Evolutionary conservation across 805 yeast genomes (phyloP).

Genomic region (Saccharomycopsis fodiens): DNA sequence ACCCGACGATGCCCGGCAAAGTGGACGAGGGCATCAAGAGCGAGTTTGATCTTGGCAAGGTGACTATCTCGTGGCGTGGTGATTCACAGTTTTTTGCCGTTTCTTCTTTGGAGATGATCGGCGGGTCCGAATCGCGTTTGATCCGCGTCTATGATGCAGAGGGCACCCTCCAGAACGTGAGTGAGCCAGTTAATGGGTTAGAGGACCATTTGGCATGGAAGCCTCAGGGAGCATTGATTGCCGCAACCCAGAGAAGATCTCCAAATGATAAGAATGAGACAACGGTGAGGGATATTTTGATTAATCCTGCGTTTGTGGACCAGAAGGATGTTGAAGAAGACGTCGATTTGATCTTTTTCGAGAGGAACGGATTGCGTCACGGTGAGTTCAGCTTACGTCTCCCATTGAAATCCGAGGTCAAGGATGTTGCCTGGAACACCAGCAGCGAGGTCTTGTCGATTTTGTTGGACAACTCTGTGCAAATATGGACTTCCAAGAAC

Average conservation of each 20-base stretch:
- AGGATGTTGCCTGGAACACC: constrained; percentile 66
- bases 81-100: constrained; percentile 82
- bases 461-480: constrained; percentile 53
- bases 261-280: constrained; percentile 9
- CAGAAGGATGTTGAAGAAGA: constrained; percentile 38
- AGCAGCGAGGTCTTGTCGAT: constrained; percentile 75
- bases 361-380: constrained; percentile 87
- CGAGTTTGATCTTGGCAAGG: constrained; percentile 40
- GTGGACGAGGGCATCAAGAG: constrained; percentile 64
- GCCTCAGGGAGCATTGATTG: constrained; percentile 83
- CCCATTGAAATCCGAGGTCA: constrained; percentile 41
- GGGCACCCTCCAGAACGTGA: constrained; percentile 70
- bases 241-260: constrained; percentile 62
- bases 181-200: constrained; percentile 82
- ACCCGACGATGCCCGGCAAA: constrained; percentile 78
- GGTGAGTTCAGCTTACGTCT: constrained; percentile 73
- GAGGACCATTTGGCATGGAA: constrained; percentile 77
- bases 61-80: constrained; percentile 84
- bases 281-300: constrained; percentile 16
- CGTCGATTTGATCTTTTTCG: constrained; percentile 65
- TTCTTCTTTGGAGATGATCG: constrained; percentile 49
- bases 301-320: constrained; percentile 32
- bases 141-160: constrained; percentile 76
- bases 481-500: constrained; percentile 85
- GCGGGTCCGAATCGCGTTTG: constrained; percentile 53